These are phyloP conservation scores for Calonectria pauciramosa DNA, from an alignment of 2,329 filamentous ascomycete species.

Conservation along the genomic window DNA sequence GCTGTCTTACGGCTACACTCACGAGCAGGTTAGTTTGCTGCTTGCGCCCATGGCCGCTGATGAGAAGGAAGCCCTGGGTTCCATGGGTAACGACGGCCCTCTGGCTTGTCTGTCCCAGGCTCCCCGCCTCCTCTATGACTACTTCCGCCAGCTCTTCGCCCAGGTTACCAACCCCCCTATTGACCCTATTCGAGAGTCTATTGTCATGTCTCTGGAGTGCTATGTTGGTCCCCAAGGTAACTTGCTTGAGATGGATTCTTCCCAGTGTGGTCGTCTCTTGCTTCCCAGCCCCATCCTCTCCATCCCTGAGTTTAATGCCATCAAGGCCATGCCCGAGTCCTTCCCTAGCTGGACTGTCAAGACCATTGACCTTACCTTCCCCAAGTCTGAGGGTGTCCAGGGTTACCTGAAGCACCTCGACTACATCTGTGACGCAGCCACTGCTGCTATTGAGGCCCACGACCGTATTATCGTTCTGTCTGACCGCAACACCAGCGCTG, in stretches of 20 bases:
- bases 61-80: conserved; percentile 96
- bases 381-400: conserved; percentile 84
- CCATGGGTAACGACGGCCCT: conserved; percentile 97
- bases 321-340: conserved; percentile 81
- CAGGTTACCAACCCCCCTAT: conserved; percentile 99
- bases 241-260: conserved; percentile 90
- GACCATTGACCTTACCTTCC: conserved; percentile 93
- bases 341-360: conserved; percentile 89
- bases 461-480: conserved; percentile 92
- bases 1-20: conserved; percentile 91
- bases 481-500: conserved; percentile 85
- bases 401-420: conserved; percentile 92
- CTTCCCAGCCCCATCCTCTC: conserved; percentile 91
- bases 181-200: conserved; percentile 95
- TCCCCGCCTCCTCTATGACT: conserved; percentile 91
- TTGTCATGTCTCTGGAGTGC: conserved; percentile 97
- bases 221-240: conserved; percentile 98
- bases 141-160: conserved; percentile 97
- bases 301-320: conserved; percentile 89
- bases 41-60: conserved; percentile 97
- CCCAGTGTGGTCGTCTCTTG: conserved; percentile 88
- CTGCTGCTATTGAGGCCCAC: conserved; percentile 83
- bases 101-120: conserved; percentile 92
- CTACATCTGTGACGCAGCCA: conserved; percentile 87
- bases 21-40: conserved; percentile 93